Conservation (phyloP, 768 basidiomycete species). For the Auricularia auricula-judae region DNA sequence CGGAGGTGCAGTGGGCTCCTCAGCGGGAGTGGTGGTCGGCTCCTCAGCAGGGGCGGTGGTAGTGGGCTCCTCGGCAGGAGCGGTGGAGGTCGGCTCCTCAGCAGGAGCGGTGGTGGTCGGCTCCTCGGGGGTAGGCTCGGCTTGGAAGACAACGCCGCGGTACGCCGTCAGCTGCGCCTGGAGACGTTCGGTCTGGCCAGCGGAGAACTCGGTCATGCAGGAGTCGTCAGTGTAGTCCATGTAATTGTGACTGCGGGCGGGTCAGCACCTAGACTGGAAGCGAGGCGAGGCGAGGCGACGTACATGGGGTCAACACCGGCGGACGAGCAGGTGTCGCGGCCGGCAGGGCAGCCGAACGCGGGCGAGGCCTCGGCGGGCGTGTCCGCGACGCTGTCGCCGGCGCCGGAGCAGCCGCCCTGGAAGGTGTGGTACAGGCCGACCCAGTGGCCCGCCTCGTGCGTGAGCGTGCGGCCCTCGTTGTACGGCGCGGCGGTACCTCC, state of each 20-base stretch:
- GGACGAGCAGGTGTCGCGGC: constrained; percentile 18
- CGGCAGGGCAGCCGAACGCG: constrained; percentile 26
- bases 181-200: constrained; percentile 17
- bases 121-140: too few species aligned
- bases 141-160: constrained; percentile 7
- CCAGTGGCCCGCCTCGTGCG: constrained; percentile 31
- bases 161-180: constrained; percentile 9
- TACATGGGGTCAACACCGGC: constrained; percentile 27
- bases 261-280: too few species aligned
- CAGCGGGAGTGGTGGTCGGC: too few species aligned
- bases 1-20: too few species aligned
- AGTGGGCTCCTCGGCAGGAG: too few species aligned
- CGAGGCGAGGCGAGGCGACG: too few species aligned
- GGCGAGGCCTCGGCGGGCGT: constrained; percentile 36
- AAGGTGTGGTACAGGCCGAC: constrained; percentile 31
- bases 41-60: too few species aligned
- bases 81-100: too few species aligned
- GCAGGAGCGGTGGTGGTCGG: too few species aligned
- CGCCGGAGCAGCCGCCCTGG: constrained; percentile 33
- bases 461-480: constrained; percentile 17
- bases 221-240: constrained; percentile 8
- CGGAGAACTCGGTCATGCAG: constrained; percentile 22
- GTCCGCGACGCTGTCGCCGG: constrained; percentile 34
- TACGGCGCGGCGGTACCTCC: constrained; percentile 11
- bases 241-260: constrained; percentile 13